These are phyloP conservation scores for Sungouiella blattae DNA, from an alignment of 805 yeast species.

Conservation along the genomic window DNA sequence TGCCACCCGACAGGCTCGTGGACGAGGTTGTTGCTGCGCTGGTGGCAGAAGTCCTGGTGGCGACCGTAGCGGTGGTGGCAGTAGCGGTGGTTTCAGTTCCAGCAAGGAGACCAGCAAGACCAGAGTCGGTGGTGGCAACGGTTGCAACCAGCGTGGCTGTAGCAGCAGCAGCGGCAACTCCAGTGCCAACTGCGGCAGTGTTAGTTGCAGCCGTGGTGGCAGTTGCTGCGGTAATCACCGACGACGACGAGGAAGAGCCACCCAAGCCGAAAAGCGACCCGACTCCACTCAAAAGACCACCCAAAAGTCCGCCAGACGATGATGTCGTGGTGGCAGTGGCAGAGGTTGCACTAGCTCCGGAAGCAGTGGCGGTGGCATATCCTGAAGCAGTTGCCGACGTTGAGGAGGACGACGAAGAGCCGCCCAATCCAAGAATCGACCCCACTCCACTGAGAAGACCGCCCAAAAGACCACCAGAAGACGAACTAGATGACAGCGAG, in stretches of 20 bases:
- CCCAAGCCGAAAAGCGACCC: conserved; percentile 1
- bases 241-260: too few relatives aligned
- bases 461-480: conserved; percentile 6
- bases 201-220: conserved; percentile 1
- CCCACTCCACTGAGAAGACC: conserved; percentile 5
- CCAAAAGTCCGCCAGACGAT: conserved; percentile 5
- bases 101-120: too few relatives aligned
- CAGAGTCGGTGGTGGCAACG: not conserved
- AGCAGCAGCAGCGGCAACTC: conserved; percentile 1
- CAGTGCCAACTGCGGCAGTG: too few relatives aligned
- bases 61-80: conserved; percentile 2
- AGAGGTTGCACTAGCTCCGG: not conserved
- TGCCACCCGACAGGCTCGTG: not conserved
- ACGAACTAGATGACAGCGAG: not conserved
- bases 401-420: conserved; percentile 5
- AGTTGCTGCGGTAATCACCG: too few relatives aligned
- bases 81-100: too few relatives aligned
- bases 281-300: conserved; percentile 5
- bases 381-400: conserved; percentile 8
- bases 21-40: conserved; percentile 6
- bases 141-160: not conserved
- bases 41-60: too few relatives aligned
- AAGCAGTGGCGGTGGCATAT: conserved; percentile 2
- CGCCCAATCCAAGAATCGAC: not conserved
- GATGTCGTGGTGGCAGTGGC: conserved; percentile 1